Conservation (phyloP, 805 yeast species). For the Lipomyces starkeyi region DNA sequence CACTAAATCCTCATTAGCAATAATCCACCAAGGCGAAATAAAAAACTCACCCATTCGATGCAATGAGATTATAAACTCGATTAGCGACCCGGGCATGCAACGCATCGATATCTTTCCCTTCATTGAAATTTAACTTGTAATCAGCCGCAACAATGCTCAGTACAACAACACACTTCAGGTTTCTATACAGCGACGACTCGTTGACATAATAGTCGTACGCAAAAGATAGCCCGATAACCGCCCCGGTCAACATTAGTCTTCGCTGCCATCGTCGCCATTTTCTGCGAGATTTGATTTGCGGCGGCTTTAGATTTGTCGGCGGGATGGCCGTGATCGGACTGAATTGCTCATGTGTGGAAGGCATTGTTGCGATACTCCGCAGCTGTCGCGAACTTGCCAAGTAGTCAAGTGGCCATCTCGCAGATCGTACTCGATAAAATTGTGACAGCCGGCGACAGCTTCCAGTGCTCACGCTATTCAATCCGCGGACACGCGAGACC, state of each 20-base stretch:
- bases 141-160: slow-evolving; percentile 62
- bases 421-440: background rate
- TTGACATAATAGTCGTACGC: slow-evolving; percentile 50
- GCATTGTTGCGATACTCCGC: background rate
- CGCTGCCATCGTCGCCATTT: slow-evolving; percentile 2
- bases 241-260: slow-evolving; percentile 7
- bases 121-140: slow-evolving; percentile 61
- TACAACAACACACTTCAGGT: slow-evolving; percentile 57
- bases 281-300: background rate
- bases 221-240: slow-evolving; percentile 41
- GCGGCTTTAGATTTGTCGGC: slow-evolving; percentile 1
- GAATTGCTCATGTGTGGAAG: background rate
- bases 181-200: slow-evolving; percentile 60
- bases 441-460: background rate
- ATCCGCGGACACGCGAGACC: background rate
- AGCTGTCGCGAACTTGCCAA: background rate
- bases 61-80: slow-evolving; percentile 54
- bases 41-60: slow-evolving; percentile 47
- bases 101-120: slow-evolving; percentile 54
- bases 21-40: background rate
- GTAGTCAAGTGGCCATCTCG: background rate
- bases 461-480: background rate
- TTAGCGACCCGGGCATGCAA: slow-evolving; percentile 67
- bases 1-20: slow-evolving; percentile 44
- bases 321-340: background rate